These are phyloP conservation scores for Apodospora peruviana DNA, from an alignment of 495 filamentous ascomycete species.

Conservation along the genomic window DNA sequence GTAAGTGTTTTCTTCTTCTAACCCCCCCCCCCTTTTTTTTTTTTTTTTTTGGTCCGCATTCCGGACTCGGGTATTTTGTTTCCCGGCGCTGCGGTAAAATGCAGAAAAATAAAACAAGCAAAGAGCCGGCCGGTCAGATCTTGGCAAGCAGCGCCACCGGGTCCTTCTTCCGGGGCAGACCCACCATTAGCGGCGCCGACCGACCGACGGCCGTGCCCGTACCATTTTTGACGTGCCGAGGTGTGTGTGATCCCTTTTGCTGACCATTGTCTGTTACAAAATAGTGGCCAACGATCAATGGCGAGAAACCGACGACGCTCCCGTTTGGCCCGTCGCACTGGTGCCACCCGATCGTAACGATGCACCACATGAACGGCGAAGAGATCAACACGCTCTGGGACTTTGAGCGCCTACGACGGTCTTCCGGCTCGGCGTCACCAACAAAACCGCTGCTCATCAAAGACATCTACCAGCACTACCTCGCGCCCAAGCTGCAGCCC, in stretches of 20 bases:
- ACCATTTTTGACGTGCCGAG: too few species aligned
- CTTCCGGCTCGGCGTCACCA: background rate
- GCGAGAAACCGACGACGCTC: slow-evolving; percentile 46
- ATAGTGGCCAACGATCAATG: slow-evolving; percentile 54
- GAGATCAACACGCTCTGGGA: slow-evolving; percentile 51
- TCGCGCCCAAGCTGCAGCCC: slow-evolving; percentile 26
- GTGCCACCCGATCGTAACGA: slow-evolving; percentile 55
- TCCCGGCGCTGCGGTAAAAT: too few species aligned
- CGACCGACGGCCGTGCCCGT: too few species aligned
- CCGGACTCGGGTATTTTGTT: too few species aligned
- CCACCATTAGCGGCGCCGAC: too few species aligned
- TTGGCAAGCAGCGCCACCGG: too few species aligned
- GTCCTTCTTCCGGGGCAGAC: too few species aligned
- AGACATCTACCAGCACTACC: slow-evolving; percentile 43
- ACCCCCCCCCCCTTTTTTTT: too few species aligned
- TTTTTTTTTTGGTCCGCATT: background rate
- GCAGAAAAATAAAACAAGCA: too few species aligned
- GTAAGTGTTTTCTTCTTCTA: too few species aligned
- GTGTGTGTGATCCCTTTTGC: too few species aligned
- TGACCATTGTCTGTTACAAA: slow-evolving; percentile 2
- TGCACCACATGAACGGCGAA: slow-evolving; percentile 54
- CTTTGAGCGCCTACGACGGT: slow-evolving; percentile 34
- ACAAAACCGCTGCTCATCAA: slow-evolving; percentile 31
- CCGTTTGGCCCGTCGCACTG: slow-evolving; percentile 49
- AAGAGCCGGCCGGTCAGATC: too few species aligned